Base-by-base conservation (phyloP, 495 filamentous ascomycete genomes). In the Neurospora tetrasperma region DNA sequence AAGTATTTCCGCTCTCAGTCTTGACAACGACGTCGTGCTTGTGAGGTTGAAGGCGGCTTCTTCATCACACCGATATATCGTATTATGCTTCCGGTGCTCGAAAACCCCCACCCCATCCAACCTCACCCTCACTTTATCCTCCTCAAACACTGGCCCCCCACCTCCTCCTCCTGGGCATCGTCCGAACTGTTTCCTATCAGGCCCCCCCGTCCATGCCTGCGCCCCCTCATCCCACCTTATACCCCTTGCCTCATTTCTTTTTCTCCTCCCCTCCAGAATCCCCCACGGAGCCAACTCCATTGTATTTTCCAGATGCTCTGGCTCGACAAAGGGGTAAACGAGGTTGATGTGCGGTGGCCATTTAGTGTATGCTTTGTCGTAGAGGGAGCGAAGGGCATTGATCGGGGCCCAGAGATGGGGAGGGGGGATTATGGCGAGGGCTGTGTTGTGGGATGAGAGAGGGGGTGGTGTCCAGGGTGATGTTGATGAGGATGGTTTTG, bases 291-390 rank as follows among this genome's bases (percentile, higher is more conserved):
- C 54, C 14, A 18, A 10, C 10, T 41, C 40, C 40, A 41, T 41
- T 41, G 69, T 54, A 35, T 69, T 73, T 20, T 68, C 38, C 9
- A 83, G 70, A 27, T 70, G 16, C 4, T 78, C 72, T 38, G 76
- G 74, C 4, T 79, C 76, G 5, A 88, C 86, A 73, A 89, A 90
- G 11, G 88, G 88, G 73, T 90, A 89, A 2, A 89, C 75, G 41
- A 90, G 74, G 72, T 89, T 90, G 74, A 90, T 73, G 73, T 90
- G 88, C 7, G 88, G 86, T 4, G 88, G 87, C 88, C 88, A 90
- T 80, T 83, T 86, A 40, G 77, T 79, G 75, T 85, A 86, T 2
- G 82, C 83, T 69, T 86, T 86, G 77, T 90, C 88, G 79, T 89
- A 86, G 41, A 87, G 78, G 9, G 80, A 81, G 27, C 88, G 83